These are phyloP conservation scores for Spergularia bocconei DNA, from an alignment of 148 eudicot species.

Conservation along the genomic window DNA sequence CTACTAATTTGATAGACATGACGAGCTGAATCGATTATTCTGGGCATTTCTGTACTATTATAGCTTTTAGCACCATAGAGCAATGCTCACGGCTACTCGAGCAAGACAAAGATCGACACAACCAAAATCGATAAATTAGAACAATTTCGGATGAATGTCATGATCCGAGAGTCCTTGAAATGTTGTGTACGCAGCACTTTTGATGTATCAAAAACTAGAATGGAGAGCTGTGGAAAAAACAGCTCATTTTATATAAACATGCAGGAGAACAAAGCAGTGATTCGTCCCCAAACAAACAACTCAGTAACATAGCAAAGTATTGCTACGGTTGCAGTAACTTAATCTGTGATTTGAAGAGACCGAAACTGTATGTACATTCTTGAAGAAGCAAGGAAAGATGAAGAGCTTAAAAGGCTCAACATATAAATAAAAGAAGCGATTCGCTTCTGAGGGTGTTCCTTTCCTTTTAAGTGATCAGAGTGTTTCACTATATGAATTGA, in stretches of 20 bases:
- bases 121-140: too few species aligned
- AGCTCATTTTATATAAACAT: neutral
- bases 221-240: too few species aligned
- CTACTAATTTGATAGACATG: too few species aligned
- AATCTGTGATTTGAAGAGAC: neutral
- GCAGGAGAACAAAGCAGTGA: neutral
- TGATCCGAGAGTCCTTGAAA: too few species aligned
- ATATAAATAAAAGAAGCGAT: constrained; percentile 4
- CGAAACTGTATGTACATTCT: constrained; percentile 15
- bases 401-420: neutral
- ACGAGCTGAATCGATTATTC: too few species aligned
- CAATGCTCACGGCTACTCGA: too few species aligned
- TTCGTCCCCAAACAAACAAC: neutral
- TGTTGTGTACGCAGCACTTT: too few species aligned
- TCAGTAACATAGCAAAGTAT: neutral
- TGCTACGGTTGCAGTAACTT: neutral
- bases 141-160: too few species aligned
- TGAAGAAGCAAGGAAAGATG: neutral
- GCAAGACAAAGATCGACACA: too few species aligned
- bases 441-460: neutral
- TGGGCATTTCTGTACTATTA: too few species aligned
- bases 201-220: too few species aligned
- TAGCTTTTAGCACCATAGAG: too few species aligned
- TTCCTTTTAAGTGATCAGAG: constrained; percentile 15
- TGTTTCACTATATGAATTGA: constrained; percentile 4